Percentiles rank a stretch among this genome's conserved stretches.
These are phyloP conservation scores for Lentithecium fluviatile DNA, from an alignment of 495 filamentous ascomycete genomes.

Conservation along the genomic window DNA sequence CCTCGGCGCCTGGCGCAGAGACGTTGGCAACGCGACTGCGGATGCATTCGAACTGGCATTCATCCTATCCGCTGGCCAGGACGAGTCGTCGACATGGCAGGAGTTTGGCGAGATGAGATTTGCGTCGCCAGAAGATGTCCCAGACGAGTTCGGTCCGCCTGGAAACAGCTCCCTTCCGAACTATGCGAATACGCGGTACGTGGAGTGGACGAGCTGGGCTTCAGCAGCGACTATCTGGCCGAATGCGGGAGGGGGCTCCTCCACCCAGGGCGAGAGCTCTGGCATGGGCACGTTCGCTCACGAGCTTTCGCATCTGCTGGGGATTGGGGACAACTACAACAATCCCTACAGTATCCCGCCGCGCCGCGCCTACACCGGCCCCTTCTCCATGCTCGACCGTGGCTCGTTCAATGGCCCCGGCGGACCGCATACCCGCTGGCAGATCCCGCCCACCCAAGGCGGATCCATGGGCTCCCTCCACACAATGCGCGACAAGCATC, in stretches of 20 bases:
- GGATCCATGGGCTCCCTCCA: constrained; percentile 45
- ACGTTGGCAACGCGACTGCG: constrained; percentile 44
- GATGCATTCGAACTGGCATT: constrained; percentile 44
- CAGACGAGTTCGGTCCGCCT: constrained; percentile 45
- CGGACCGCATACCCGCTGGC: constrained; percentile 48
- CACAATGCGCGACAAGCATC: constrained; percentile 47
- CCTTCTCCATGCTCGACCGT: constrained; percentile 45
- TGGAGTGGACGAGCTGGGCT: constrained; percentile 47
- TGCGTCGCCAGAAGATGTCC: constrained; percentile 41
- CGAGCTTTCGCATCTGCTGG: constrained; percentile 46
- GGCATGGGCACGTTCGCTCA: constrained; percentile 47
- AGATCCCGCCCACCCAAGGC: constrained; percentile 45
- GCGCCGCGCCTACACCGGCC: constrained; percentile 45
- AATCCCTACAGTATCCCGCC: constrained; percentile 45
- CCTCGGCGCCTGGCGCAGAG: constrained; percentile 44
- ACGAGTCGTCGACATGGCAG: constrained; percentile 49
- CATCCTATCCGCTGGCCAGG: constrained; percentile 48
- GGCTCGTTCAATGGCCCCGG: constrained; percentile 49
- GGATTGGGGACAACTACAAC: constrained; percentile 50
- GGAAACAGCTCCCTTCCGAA: constrained; percentile 38
- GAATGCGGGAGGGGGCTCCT: constrained; percentile 47
- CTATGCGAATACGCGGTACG: constrained; percentile 45
- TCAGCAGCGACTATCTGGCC: constrained; percentile 46
- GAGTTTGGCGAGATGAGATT: constrained; percentile 50
- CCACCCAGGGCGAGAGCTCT: constrained; percentile 48